Conservation (phyloP, 2,329 filamentous ascomycete genomes). For the Fusarium penzigii region DNA sequence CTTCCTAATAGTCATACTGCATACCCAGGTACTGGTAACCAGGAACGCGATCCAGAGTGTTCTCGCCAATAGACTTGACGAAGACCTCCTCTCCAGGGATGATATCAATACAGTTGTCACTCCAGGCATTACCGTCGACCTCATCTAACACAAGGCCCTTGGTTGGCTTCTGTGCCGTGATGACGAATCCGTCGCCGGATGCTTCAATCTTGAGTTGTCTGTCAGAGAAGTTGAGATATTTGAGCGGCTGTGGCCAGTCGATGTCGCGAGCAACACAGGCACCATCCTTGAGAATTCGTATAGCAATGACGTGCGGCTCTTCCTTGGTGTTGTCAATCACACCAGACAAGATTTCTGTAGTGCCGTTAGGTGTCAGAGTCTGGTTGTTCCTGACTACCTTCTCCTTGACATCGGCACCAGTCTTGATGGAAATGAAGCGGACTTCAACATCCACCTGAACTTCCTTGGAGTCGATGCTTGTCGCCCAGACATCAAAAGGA, state of each 20-base stretch:
- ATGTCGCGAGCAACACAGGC: constrained; percentile 47
- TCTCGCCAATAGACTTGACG: not conserved
- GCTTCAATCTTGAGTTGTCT: constrained; percentile 40
- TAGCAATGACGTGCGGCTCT: constrained; percentile 49
- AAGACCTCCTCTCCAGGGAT: constrained; percentile 44
- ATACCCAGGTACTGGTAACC: not conserved
- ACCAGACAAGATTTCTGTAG: constrained; percentile 36
- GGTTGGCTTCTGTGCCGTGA: constrained; percentile 47
- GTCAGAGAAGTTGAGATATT: constrained; percentile 55
- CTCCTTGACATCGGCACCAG: constrained; percentile 37
- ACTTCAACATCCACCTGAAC: constrained; percentile 33
- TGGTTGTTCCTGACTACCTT: constrained; percentile 26
- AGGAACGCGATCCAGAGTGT: not conserved
- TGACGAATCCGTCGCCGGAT: constrained; percentile 21
- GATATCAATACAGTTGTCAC: constrained; percentile 61
- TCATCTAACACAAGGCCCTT: constrained; percentile 60
- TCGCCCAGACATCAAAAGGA: constrained; percentile 46
- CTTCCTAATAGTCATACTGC: not conserved
- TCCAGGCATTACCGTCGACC: constrained; percentile 45
- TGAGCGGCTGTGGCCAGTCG: constrained; percentile 64
- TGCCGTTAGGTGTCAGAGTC: constrained; percentile 36
- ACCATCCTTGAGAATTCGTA: constrained; percentile 40
- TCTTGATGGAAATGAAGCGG: constrained; percentile 43
- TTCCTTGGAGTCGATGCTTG: constrained; percentile 32
- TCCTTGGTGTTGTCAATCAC: constrained; percentile 39